Evolutionary conservation across 495 filamentous ascomycete species (phyloP).

Genomic region (Penicillium alfredii): DNA sequence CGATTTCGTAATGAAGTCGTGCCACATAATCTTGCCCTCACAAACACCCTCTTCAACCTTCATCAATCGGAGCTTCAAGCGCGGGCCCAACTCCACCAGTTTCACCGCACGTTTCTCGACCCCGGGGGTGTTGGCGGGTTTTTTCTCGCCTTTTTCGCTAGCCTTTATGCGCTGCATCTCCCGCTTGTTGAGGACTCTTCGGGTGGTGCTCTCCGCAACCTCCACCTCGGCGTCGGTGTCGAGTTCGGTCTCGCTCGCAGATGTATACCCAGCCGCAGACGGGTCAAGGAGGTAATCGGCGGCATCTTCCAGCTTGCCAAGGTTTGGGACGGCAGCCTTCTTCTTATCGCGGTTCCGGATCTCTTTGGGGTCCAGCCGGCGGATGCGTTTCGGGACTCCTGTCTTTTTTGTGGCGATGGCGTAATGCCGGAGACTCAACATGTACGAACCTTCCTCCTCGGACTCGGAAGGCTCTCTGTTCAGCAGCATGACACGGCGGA

Average conservation of each 20-base stretch:
- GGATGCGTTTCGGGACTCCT: constrained; percentile 73
- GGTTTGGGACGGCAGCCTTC: constrained; percentile 68
- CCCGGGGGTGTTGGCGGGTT: constrained; percentile 25
- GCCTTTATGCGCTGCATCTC: constrained; percentile 51
- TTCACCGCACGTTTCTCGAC: constrained; percentile 86
- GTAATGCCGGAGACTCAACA: constrained; percentile 90
- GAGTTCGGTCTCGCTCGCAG: constrained; percentile 83
- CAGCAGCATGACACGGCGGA: constrained; percentile 81
- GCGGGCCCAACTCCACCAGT: constrained; percentile 83
- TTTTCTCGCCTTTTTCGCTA: constrained; percentile 32
- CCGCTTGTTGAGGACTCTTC: constrained; percentile 60
- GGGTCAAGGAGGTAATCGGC: constrained; percentile 89
- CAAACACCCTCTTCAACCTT: constrained; percentile 97
- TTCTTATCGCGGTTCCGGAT: constrained; percentile 58
- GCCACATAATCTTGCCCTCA: constrained; percentile 92
- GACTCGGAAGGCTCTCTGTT: constrained; percentile 62
- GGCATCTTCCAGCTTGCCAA: constrained; percentile 86
- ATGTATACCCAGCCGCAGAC: constrained; percentile 83
- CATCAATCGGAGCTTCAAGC: constrained; percentile 80
- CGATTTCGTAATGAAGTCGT: constrained; percentile 84
- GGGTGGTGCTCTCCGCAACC: constrained; percentile 66
- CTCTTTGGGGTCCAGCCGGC: constrained; percentile 84
- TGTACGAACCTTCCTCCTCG: constrained; percentile 61
- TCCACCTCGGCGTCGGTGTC: constrained; percentile 97
- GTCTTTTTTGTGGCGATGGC: constrained; percentile 85